Evolutionary conservation across 2,329 filamentous ascomycete genomes (phyloP).

Genomic region (Arthrobotrys sinensis): DNA sequence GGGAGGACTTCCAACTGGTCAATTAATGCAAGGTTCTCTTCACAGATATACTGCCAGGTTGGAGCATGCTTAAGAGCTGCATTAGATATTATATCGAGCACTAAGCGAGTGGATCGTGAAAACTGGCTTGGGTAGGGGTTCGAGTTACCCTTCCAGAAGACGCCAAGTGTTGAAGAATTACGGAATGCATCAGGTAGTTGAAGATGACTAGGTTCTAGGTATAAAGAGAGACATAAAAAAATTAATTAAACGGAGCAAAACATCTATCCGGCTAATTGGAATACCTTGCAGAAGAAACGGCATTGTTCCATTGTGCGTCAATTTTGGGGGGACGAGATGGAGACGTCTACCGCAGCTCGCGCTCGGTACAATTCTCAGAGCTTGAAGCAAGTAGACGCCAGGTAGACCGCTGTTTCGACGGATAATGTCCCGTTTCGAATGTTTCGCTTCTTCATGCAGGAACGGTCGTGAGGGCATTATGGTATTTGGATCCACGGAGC

Average conservation of each 20-base stretch:
- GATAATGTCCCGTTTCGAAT: constrained; percentile 52
- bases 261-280: constrained; percentile 54
- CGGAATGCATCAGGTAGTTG: constrained; percentile 36
- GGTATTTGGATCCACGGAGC: constrained; percentile 48
- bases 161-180: constrained; percentile 55
- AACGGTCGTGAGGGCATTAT: constrained; percentile 42
- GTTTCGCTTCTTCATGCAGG: constrained; percentile 58
- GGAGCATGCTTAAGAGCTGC: constrained; percentile 48
- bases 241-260: constrained; percentile 42
- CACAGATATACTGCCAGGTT: constrained; percentile 44
- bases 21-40: constrained; percentile 51
- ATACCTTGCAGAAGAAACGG: constrained; percentile 45
- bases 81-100: constrained; percentile 52
- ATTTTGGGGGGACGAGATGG: constrained; percentile 46
- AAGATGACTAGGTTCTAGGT: constrained; percentile 22
- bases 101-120: constrained; percentile 61
- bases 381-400: constrained; percentile 44
- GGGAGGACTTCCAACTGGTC: constrained; percentile 57
- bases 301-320: constrained; percentile 47
- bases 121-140: constrained; percentile 47
- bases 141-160: constrained; percentile 60
- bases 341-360: constrained; percentile 28
- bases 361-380: constrained; percentile 23
- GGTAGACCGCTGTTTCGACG: constrained; percentile 54
- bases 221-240: constrained; percentile 16